Evolutionary conservation across 345 rosid genomes (phyloP), one percentile per base, ranked within the genome.

Genomic region (Linum lewisii): DNA sequence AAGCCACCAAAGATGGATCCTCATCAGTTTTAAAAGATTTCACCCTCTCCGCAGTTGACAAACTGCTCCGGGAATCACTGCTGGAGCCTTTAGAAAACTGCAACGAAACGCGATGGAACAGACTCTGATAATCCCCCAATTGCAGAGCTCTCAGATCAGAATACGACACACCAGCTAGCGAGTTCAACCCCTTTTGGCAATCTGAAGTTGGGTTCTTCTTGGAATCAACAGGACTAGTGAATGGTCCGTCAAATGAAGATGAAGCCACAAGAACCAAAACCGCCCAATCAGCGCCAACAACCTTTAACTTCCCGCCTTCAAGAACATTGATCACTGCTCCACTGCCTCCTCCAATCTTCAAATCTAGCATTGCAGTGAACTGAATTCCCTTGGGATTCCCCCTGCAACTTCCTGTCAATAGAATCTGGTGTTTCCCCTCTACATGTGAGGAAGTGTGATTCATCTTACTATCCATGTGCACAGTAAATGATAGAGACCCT

Each of bases 241-340:
- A 81, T 21, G 99, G 94, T 8, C 97, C 95, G 5, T 83, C 89
- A 65, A 89, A 93, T 10, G 89, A 85, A 66, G 99, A 86, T 26
- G 89, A 75, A 69, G 90, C 81, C 15, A 71, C 73, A 16, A 89
- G 67, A 60, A 65, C 65, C 65, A 89, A 54, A 70, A 86, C 79
- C 7, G 80, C 93, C 95, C 91, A 87, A 69, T 85, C 95, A 0
- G 88, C 73, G 22, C 88, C 83, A 37, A 79, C 76, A 59, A 93
- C 89, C 71, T 75, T 89, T 62, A 93, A 72, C 72, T 71, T 89
- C 64, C 72, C 88, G 14, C 47, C 47, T 69, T 73, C 83, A 63
- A 81, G 54, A 69, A 78, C 63, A 61, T 63, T 54, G 49, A 88
- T 66, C 21, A 25, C 62, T 61, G 93, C 91, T 59, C 18, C 18